phyloP scores from a whole-genome alignment of 2,329 filamentous ascomycete species.

The Colletotrichum lindemuthianum region DNA sequence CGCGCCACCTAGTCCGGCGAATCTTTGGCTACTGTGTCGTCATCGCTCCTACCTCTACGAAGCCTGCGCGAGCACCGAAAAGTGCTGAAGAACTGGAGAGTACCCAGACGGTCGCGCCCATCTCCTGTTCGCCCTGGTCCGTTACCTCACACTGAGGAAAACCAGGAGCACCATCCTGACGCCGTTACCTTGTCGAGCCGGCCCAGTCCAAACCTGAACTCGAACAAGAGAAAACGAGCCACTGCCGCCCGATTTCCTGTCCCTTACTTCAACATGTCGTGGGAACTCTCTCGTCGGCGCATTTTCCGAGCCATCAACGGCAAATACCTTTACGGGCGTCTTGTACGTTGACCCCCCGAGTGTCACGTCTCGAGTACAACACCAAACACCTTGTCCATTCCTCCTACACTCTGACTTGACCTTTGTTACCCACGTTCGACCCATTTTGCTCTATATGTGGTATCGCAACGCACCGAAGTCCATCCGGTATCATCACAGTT shows the following conservation, averaged over 20 bases:
- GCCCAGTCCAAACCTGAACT: background rate
- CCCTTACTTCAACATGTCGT: slow-evolving; percentile 56
- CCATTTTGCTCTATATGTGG: slow-evolving; percentile 5
- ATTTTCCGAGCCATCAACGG: slow-evolving; percentile 73
- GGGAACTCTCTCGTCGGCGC: slow-evolving; percentile 68
- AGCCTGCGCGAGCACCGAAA: slow-evolving; percentile 28
- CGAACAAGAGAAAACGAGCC: slow-evolving; percentile 17
- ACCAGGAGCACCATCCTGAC: background rate
- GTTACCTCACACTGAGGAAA: slow-evolving; percentile 30
- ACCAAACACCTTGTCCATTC: slow-evolving; percentile 16
- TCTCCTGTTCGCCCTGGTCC: background rate
- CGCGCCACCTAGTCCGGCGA: slow-evolving; percentile 20
- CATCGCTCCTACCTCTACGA: slow-evolving; percentile 29
- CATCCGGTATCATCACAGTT: background rate
- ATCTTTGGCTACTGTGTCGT: slow-evolving; percentile 31
- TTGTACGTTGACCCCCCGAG: slow-evolving; percentile 64
- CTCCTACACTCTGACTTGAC: slow-evolving; percentile 1
- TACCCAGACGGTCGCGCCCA: slow-evolving; percentile 5
- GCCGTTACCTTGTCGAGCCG: slow-evolving; percentile 12
- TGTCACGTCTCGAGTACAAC: slow-evolving; percentile 19
- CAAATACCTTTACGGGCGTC: slow-evolving; percentile 77
- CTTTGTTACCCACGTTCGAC: slow-evolving; percentile 12
- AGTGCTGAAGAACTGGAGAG: background rate
- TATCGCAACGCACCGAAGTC: background rate
- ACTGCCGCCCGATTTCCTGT: slow-evolving; percentile 38